Evolutionary conservation across 805 yeast species (phyloP).

Genomic region (Metschnikowia orientalis): DNA sequence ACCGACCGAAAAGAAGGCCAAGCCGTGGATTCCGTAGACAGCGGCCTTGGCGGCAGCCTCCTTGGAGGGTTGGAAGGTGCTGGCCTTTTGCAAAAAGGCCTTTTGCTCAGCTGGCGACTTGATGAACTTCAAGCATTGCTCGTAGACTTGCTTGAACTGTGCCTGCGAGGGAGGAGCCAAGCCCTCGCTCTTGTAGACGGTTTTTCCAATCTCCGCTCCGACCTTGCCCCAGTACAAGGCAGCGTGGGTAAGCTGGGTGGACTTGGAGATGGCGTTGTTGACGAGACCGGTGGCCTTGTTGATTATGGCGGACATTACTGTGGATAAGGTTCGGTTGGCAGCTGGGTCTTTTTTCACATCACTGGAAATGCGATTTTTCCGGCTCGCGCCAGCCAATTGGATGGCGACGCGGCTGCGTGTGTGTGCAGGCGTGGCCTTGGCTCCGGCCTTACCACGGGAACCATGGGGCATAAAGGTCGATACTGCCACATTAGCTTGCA

Average conservation of each 20-base stretch:
- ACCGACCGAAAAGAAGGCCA: constrained; percentile 91
- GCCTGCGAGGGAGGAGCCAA: constrained; percentile 82
- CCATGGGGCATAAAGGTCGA: too few species aligned
- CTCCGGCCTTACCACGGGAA: too few species aligned
- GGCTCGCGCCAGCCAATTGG: constrained; percentile 7
- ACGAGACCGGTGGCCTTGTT: constrained; percentile 37
- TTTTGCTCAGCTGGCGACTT: constrained; percentile 53
- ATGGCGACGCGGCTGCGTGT: constrained; percentile 3
- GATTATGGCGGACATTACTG: constrained; percentile 40
- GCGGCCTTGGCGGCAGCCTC: constrained; percentile 61
- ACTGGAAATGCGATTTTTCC: constrained; percentile 7
- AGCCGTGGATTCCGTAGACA: constrained; percentile 74
- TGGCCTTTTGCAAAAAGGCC: constrained; percentile 44
- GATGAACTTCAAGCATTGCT: constrained; percentile 34
- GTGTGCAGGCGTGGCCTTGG: constrained; percentile 6
- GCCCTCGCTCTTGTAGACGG: constrained; percentile 87
- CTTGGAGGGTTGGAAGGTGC: constrained; percentile 46
- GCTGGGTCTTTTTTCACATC: background rate
- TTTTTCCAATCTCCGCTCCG: constrained; percentile 59
- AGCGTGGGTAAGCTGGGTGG: constrained; percentile 42
- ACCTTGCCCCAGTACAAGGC: constrained; percentile 81
- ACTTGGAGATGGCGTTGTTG: constrained; percentile 32
- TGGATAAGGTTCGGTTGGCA: background rate
- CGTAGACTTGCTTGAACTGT: constrained; percentile 74
- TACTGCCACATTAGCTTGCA: too few species aligned